phyloP scores from a whole-genome alignment of 1,139 yeast species.

The Pichia sp. region DNA sequence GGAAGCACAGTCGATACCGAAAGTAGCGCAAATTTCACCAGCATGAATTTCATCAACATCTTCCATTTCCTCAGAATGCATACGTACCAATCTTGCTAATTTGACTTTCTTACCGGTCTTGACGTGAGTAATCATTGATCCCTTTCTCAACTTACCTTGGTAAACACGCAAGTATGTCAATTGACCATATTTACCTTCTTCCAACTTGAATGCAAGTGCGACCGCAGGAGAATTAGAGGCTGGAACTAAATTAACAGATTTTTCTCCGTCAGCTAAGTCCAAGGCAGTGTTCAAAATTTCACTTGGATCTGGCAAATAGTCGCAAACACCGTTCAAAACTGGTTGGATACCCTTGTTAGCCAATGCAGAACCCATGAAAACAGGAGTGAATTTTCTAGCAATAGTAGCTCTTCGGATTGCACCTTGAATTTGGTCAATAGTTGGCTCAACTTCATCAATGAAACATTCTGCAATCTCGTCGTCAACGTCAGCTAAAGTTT shows the following conservation, averaged over 20 bases:
- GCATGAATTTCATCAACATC: slow-evolving; percentile 94
- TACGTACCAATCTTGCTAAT: slow-evolving; percentile 92
- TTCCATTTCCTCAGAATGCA: slow-evolving; percentile 99
- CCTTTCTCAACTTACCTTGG: slow-evolving; percentile 92
- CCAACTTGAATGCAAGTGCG: slow-evolving; percentile 95
- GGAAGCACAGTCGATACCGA: slow-evolving; percentile 98
- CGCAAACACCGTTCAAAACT: slow-evolving; percentile 93
- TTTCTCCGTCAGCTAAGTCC: slow-evolving; percentile 67
- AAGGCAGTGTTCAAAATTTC: slow-evolving; percentile 88
- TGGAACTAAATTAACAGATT: slow-evolving; percentile 72
- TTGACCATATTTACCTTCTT: slow-evolving; percentile 98
- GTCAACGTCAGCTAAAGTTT: slow-evolving; percentile 94
- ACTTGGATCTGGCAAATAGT: slow-evolving; percentile 91
- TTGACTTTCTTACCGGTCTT: slow-evolving; percentile 92
- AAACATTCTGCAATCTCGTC: slow-evolving; percentile 93
- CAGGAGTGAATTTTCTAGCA: slow-evolving; percentile 96
- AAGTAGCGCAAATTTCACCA: slow-evolving; percentile 98
- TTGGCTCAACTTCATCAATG: slow-evolving; percentile 86
- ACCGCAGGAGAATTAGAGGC: slow-evolving; percentile 78
- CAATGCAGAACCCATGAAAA: slow-evolving; percentile 95
- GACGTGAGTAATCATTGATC: slow-evolving; percentile 81
- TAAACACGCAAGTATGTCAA: slow-evolving; percentile 93
- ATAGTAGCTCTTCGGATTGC: slow-evolving; percentile 97
- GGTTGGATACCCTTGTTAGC: slow-evolving; percentile 95
- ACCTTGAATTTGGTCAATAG: slow-evolving; percentile 70